Base-by-base conservation (phyloP, 495 filamentous ascomycete genomes). In the Cryomyces minteri region DNA sequence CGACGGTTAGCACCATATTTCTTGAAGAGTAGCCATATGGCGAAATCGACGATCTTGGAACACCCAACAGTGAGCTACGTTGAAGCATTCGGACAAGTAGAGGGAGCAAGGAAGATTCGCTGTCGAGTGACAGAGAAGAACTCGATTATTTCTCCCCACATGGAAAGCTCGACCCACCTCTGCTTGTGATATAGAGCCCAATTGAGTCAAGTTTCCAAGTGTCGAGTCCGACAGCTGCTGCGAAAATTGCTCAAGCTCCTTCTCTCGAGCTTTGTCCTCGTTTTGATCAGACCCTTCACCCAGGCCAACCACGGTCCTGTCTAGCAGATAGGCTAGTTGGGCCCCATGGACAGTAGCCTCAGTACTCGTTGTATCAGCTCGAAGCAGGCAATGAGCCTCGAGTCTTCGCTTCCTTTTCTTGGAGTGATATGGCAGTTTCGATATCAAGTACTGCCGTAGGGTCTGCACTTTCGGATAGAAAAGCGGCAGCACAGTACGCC, bases 21-120 rank as follows among this genome's bases (percentile, higher is more conserved):
- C 68, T 71, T 74, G 61, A 94, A 93, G 3, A 94, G 61, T 3
- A 71, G 65, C 65, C 73, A 80, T 31, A 95, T 77, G 8, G 77
- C 78, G 55, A 84, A 92, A 61, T 94, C 82, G 43, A 95, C 72
- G 50, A 93, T 71, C 83, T 96, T 51, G 34, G 39, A 43, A 48
- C 25, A 25, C 18, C 18, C 5, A 44, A 49, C 47, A 52, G 56
- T 62, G 40, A 62, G 57, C 31, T 5, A 12, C 32, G 31, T 11
- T 43, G 31, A 31, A 31, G 47, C 39, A 40, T 25, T 25, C 18
- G 18, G 18, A 32, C 40, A 47, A 10, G 32, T 14, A 30, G 40
- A 40, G 29, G 3, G 29, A 18, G 5, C 12, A 25, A 48, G 44
- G 25, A 51, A 46, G 45, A 44, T 41, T 25, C 40, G 44, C 45